Conservation (phyloP, 345 rosid genomes). For the Aquilaria malaccensis region DNA sequence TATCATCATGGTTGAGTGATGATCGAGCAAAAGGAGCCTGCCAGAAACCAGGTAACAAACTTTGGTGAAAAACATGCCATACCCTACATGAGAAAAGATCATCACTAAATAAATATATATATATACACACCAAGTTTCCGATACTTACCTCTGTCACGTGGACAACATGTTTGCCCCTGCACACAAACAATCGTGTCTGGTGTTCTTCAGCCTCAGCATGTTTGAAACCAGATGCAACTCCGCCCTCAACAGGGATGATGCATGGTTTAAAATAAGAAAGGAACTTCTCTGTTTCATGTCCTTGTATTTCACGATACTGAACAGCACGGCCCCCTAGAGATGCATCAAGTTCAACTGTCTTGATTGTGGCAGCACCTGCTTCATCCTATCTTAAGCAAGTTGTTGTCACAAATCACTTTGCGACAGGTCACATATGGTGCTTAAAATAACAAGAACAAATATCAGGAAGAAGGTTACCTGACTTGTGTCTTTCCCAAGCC, state of each 20-base stretch:
- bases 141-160: constrained; percentile 88
- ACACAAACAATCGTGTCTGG: constrained; percentile 69
- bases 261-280: constrained; percentile 96
- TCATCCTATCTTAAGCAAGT: constrained; percentile 63
- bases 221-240: constrained; percentile 81
- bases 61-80: constrained; percentile 7
- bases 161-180: constrained; percentile 92
- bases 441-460: background rate
- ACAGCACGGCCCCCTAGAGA: constrained; percentile 99
- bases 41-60: constrained; percentile 14
- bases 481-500: constrained; percentile 89
- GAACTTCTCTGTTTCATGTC: constrained; percentile 93
- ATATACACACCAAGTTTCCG: background rate
- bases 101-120: background rate
- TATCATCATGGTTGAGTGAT: constrained; percentile 91
- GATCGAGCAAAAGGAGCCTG: constrained; percentile 95
- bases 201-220: constrained; percentile 75
- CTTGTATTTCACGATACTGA: constrained; percentile 96
- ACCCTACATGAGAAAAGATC: background rate
- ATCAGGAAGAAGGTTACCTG: constrained; percentile 33
- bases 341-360: constrained; percentile 96
- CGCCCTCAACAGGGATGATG: constrained; percentile 95
- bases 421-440: constrained; percentile 1
- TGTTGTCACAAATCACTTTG: constrained; percentile 12
- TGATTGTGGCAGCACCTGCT: constrained; percentile 85